phyloP scores from a whole-genome alignment of 495 filamentous ascomycete species.

The Penicillium dipodomyicola region DNA sequence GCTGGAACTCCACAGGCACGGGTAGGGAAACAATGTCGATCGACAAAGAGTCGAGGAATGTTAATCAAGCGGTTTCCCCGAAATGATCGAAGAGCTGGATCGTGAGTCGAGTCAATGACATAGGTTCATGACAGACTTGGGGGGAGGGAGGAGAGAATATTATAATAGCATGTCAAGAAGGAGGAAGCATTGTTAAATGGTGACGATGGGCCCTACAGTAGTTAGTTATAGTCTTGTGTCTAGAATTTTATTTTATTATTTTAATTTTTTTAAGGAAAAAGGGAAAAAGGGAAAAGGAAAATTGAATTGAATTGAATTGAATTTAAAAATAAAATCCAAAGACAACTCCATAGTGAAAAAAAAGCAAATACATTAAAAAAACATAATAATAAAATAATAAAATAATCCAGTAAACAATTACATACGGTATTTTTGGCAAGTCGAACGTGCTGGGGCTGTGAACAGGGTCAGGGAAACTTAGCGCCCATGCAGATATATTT shows the following conservation, averaged over 20 bases:
- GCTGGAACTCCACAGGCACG: neutral
- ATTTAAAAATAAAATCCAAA: slow-evolving; percentile 13
- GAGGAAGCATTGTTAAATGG: slow-evolving; percentile 11
- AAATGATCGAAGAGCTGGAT: neutral
- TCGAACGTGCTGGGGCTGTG: slow-evolving; percentile 9
- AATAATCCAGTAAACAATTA: slow-evolving; percentile 8
- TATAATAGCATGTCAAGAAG: slow-evolving; percentile 24
- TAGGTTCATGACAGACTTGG: slow-evolving; percentile 7
- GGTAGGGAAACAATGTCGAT: slow-evolving; percentile 4
- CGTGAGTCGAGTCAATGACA: slow-evolving; percentile 2
- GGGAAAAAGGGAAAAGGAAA: slow-evolving; percentile 11
- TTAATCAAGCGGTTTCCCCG: slow-evolving; percentile 1
- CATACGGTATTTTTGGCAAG: slow-evolving; percentile 9
- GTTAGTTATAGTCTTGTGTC: slow-evolving; percentile 18
- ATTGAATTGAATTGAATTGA: slow-evolving; percentile 1
- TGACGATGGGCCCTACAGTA: slow-evolving; percentile 15
- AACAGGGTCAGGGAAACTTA: slow-evolving; percentile 10
- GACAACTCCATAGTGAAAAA: neutral
- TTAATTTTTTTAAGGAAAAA: slow-evolving; percentile 1
- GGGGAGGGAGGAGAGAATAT: slow-evolving; percentile 33
- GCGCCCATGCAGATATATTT: slow-evolving; percentile 6
- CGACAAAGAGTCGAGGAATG: slow-evolving; percentile 14
- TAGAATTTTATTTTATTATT: slow-evolving; percentile 12
- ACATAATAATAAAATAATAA: slow-evolving; percentile 9
- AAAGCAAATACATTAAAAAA: neutral